Base-by-base conservation (phyloP, 306 rosid species). In the Dalbergia cultrata region DNA sequence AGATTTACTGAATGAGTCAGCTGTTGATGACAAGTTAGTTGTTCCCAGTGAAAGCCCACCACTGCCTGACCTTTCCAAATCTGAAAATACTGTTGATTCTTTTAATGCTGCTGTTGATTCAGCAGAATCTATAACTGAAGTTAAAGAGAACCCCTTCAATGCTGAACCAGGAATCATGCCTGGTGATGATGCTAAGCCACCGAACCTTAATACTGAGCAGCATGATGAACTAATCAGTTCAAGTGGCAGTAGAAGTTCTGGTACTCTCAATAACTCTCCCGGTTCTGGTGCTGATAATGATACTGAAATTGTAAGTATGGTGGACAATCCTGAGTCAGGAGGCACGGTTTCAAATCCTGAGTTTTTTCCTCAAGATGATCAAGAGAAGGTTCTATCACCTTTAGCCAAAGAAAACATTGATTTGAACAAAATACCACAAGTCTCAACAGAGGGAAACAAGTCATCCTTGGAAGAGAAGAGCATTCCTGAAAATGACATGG, bases 81-180 rank as follows among this genome's bases (percentile, higher is more conserved):
- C 90, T 70, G 92, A 87, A 79, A 85, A 72, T 58, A 80, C 85
- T 6, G 86, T 45, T 67, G 88, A 85, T 80, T 85, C 93, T 77
- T 68, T 73, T 70, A 63, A 60, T 83, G 85, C 79, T 65, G 22
- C 62, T 80, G 62, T 77, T 65, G 90, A 85, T 84, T 37, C 80
- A 77, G 88, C 62, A 77, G 93, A 86, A 63, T 78, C 83, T 76
- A 79, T 84, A 72, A 19, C 85, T 75, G 86, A 86, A 81, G 82
- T 79, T 70, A 75, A 77, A 74, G 92, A 83, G 74, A 89, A 74
- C 70, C 84, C 60, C 21, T 75, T 77, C 45, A 78, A 63, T 83
- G 86, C 80, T 56, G 88, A 84, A 85, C 77, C 83, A 74, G 86
- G 75, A 72, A 79, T 69, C 81, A 64, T 69, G 47, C 81, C 79